Base-by-base conservation (phyloP, 495 filamentous ascomycete species). In the Tuber calosporum region DNA sequence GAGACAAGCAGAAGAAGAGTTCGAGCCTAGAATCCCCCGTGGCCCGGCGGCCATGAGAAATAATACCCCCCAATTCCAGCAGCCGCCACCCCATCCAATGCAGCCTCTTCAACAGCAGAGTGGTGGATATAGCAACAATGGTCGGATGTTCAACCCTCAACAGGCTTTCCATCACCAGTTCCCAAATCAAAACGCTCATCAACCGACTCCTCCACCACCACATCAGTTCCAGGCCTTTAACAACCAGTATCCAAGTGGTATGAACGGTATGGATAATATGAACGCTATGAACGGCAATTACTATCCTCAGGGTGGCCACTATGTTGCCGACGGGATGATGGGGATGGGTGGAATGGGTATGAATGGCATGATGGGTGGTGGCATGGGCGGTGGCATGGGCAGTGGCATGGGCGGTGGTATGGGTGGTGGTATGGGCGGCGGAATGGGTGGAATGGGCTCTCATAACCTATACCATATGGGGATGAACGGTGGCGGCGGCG, bases 1-100 rank as follows among this genome's bases (percentile, higher is more conserved):
- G 84, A 89, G 95, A 22, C 86, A 90, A 17, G 93, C 93, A 45
- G 91, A 96, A 66, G 90, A 93, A 62, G 84, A 89, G 3, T 83
- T 90, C 66, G 79, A 76, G 38, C 79, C 79, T 34, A 74, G 80
- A 68, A 74, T 81, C 58, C 79, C 79, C 36, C 79, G 79, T 40
- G 84, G 81, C 26, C 85, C 85, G 22, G 84, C 84, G 69, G 85
- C 83, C 53, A 85, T 84, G 84, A 79, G 81, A 40, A 77, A 75
- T 36, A 81, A 83, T 73, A 69, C 77, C 20, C 75, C 70, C 69
- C 70, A 75, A 72, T 81, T 72, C 71, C 79, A 79, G 71, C 78
- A 72, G 72, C 80, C 80, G 68, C 79, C 42, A 45, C 86, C 84
- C 76, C 78, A 74, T 30, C 72, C 69, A 62, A 74, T 76, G 20